Conservation (phyloP, 169 alveolate species). For the Eimeria maxima region DNA sequence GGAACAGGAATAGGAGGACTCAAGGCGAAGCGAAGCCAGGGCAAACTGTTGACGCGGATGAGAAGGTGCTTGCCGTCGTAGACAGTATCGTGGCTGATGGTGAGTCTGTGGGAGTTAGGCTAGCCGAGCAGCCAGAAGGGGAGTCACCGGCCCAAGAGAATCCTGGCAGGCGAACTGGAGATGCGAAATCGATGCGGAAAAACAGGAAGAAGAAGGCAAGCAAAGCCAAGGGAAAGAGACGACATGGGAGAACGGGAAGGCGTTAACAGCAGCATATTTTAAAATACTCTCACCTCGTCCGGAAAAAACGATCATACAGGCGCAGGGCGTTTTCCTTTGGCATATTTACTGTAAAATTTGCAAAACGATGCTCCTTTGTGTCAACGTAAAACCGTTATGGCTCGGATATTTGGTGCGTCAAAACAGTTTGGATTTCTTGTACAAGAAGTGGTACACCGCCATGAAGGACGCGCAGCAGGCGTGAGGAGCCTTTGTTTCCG, state of each 20-base stretch:
- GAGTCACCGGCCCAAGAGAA: not conserved
- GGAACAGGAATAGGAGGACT: not conserved
- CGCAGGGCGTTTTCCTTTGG: not conserved
- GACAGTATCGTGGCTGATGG: not conserved
- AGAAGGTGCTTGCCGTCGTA: not conserved
- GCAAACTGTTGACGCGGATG: not conserved
- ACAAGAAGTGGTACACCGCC: not conserved
- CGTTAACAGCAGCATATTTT: not conserved
- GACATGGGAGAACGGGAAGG: conserved; percentile 72
- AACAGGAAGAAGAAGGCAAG: not conserved
- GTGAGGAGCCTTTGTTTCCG: not conserved
- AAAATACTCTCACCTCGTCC: not conserved
- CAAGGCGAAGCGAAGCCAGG: not conserved
- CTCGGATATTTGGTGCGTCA: not conserved
- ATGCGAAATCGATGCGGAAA: not conserved
- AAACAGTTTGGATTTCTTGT: not conserved
- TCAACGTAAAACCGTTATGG: not conserved
- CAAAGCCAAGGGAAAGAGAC: conserved; percentile 63
- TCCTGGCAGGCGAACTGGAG: not conserved
- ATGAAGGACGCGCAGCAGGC: not conserved
- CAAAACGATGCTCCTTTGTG: not conserved
- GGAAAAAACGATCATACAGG: not conserved
- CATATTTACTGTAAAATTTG: not conserved
- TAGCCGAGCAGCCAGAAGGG: not conserved
- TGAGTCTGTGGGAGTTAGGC: not conserved